Base-by-base conservation (phyloP, 129 eudicot species). In the sunflower (Helianthus annuus) region DNA sequence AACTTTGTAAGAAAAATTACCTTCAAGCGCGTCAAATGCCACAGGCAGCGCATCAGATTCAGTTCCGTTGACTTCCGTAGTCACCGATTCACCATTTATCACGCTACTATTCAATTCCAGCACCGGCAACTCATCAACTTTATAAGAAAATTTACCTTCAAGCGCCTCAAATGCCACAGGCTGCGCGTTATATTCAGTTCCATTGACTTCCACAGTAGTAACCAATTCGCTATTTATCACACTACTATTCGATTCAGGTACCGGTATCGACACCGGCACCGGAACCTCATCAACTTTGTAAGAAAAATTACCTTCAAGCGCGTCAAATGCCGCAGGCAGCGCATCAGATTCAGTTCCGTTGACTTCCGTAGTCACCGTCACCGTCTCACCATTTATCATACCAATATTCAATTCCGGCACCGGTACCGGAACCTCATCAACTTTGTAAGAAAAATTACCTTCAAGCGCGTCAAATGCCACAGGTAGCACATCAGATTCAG, bases 271-370 rank as follows among this genome's bases (percentile, higher is more conserved):
- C 36, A 32, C 36, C 36, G 2, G 36, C 36, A 32, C 36, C 36
- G 36, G 36, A 32, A 32, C 36, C 36, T 27, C 32, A 39, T 39
- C 46, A 42, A 6, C 10, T 7, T 42, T 42, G 46, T 42, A 42
- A 42, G 46, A 42, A 6, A 42, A 42, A 42, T 42, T 42, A 42
- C 10, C 46, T 42, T 42, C 46, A 9, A 42, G 46, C 10, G 46
- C 11, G 4, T 42, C 46, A 42, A 42, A 42, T 42, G 46, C 46
- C 46, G 7, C 46, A 42, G 46, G 45, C 45, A 40, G 8, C 45
- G 8, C 45, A 6, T 40, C 45, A 40, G 45, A 71, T 71, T 65
- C 66, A 9, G 72, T 53, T 57, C 45, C 79, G 45, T 64, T 53
- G 14, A 27, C 39, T 32, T 32, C 36, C 36, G 2, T 32, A 32